Conservation (phyloP, 1,284 basidiomycete genomes). For the Trametes polyzona region DNA sequence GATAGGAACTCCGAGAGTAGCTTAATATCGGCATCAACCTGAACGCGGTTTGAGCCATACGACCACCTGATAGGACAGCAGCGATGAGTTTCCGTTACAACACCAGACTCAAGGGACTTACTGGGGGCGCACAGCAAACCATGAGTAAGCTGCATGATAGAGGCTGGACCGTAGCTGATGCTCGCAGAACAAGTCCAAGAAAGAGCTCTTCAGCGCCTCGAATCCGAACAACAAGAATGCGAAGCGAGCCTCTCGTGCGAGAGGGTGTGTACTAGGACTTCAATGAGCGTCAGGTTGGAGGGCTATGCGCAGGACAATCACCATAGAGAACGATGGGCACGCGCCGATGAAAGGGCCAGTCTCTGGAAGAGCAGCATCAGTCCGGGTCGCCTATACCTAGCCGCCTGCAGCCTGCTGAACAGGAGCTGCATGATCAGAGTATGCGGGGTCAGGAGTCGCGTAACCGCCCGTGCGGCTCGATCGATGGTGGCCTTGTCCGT, state of each 20-base stretch:
- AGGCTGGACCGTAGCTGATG: slow-evolving; percentile 76
- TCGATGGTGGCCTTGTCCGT: slow-evolving; percentile 89
- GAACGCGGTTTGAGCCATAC: slow-evolving; percentile 90
- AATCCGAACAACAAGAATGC: slow-evolving; percentile 93
- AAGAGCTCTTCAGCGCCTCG: slow-evolving; percentile 87
- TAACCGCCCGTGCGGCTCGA: slow-evolving; percentile 70
- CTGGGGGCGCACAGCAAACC: slow-evolving; percentile 93
- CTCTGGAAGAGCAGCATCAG: slow-evolving; percentile 88
- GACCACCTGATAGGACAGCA: slow-evolving; percentile 71
- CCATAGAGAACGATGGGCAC: slow-evolving; percentile 76
- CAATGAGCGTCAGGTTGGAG: neutral
- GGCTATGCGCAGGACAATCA: slow-evolving; percentile 36
- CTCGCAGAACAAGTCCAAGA: slow-evolving; percentile 87
- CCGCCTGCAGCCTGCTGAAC: slow-evolving; percentile 93
- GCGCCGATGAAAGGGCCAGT: slow-evolving; percentile 79
- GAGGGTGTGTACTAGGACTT: slow-evolving; percentile 78
- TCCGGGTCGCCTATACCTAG: slow-evolving; percentile 84
- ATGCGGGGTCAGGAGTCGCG: slow-evolving; percentile 83
- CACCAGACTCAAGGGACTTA: slow-evolving; percentile 43
- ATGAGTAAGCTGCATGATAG: slow-evolving; percentile 83
- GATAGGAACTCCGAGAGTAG: slow-evolving; percentile 84
- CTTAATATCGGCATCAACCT: slow-evolving; percentile 88
- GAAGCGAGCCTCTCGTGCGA: slow-evolving; percentile 90
- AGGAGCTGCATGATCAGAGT: slow-evolving; percentile 86
- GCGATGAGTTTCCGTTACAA: neutral